These are phyloP conservation scores for Aspergillus bombycis DNA, from an alignment of 2,329 filamentous ascomycete genomes.

Conservation along the genomic window DNA sequence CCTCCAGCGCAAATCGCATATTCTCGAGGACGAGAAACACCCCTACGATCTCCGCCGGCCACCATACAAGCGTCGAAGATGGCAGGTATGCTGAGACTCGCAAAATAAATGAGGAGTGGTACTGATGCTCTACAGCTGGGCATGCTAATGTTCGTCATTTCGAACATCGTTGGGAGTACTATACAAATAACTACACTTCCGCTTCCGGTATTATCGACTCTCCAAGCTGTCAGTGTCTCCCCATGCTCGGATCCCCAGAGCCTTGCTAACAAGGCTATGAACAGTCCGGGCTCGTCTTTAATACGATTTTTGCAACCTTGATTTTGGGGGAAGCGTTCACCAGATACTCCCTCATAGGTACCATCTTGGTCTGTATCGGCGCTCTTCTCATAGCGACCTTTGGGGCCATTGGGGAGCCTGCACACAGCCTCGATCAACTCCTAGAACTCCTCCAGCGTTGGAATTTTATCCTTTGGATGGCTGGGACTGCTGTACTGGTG, in stretches of 20 bases:
- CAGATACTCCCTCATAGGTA: constrained; percentile 87
- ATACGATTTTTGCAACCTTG: constrained; percentile 93
- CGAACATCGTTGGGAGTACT: constrained; percentile 91
- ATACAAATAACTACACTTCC: constrained; percentile 97
- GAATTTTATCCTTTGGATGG: constrained; percentile 88
- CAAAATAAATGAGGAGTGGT: constrained; percentile 20
- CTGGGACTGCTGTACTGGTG: constrained; percentile 74
- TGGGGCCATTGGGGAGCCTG: constrained; percentile 89
- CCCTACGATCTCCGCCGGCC: constrained; percentile 77
- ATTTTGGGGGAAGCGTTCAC: constrained; percentile 95
- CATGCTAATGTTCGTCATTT: constrained; percentile 95
- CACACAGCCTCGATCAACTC: constrained; percentile 83
- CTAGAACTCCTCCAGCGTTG: constrained; percentile 72
- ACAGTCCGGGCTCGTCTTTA: constrained; percentile 90
- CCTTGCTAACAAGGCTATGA: constrained; percentile 14
- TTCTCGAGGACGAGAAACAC: constrained; percentile 93
- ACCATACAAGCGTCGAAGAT: constrained; percentile 85
- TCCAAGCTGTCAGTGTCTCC: constrained; percentile 70
- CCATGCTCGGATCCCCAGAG: constrained; percentile 4
- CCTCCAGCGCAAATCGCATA: constrained; percentile 95
- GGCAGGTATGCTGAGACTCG: constrained; percentile 64
- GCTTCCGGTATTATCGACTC: constrained; percentile 87
- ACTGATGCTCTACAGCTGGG: constrained; percentile 58
- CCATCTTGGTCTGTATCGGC: constrained; percentile 80
- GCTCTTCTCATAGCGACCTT: constrained; percentile 93